These are phyloP conservation scores for Phylloporus rhodoxanthus DNA, from an alignment of 768 basidiomycete genomes.

Conservation along the genomic window DNA sequence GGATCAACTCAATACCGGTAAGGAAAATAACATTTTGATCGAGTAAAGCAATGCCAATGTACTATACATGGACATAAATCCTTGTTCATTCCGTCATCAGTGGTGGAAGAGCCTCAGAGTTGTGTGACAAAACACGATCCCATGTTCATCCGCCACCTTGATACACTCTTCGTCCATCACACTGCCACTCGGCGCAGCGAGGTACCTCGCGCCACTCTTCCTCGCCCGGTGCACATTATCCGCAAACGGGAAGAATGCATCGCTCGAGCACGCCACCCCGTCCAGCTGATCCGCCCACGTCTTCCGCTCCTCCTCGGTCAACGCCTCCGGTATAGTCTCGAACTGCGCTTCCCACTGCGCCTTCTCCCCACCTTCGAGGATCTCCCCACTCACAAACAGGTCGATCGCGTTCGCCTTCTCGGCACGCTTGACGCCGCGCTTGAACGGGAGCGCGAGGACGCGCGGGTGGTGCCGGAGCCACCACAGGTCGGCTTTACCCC, in stretches of 20 bases:
- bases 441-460: slow-evolving; percentile 90
- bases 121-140: slow-evolving; percentile 88
- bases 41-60: neutral
- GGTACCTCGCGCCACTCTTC: slow-evolving; percentile 87
- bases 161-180: slow-evolving; percentile 98
- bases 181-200: slow-evolving; percentile 88
- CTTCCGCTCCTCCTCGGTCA: slow-evolving; percentile 65
- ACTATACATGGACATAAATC: slow-evolving; percentile 2
- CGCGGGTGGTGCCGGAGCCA: slow-evolving; percentile 97
- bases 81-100: slow-evolving; percentile 26
- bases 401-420: slow-evolving; percentile 99
- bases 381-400: slow-evolving; percentile 87
- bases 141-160: slow-evolving; percentile 92
- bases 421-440: slow-evolving; percentile 94
- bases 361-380: slow-evolving; percentile 83
- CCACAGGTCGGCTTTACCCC: slow-evolving; percentile 98
- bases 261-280: slow-evolving; percentile 88
- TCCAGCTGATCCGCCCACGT: slow-evolving; percentile 71
- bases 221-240: slow-evolving; percentile 94
- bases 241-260: slow-evolving; percentile 99
- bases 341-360: slow-evolving; percentile 89
- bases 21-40: neutral
- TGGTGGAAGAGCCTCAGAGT: slow-evolving; percentile 87
- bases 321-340: slow-evolving; percentile 57
- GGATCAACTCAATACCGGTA: neutral